These are phyloP conservation scores for Alternaria conjuncta DNA, from an alignment of 2,329 filamentous ascomycete species.

Conservation along the genomic window DNA sequence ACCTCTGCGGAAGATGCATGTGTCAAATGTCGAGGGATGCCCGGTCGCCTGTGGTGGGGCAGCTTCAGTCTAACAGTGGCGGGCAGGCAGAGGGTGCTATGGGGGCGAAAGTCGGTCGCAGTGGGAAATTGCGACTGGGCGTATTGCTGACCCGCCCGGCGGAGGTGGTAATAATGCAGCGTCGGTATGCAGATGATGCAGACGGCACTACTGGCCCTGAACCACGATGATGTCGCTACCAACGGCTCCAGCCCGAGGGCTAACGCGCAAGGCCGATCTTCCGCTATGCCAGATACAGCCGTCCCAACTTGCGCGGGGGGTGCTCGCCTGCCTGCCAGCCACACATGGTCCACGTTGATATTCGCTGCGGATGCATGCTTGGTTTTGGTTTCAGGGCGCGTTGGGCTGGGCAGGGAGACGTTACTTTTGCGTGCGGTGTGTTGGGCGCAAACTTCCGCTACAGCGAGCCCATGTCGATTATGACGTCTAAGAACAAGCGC, in stretches of 20 bases:
- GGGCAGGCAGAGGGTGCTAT: neutral
- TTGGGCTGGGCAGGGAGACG: neutral
- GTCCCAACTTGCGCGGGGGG: neutral
- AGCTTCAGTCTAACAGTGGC: neutral
- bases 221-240: constrained; percentile 17
- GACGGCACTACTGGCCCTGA: neutral
- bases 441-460: neutral
- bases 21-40: constrained; percentile 12
- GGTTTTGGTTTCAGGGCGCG: neutral
- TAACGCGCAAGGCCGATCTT: constrained; percentile 10
- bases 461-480: neutral
- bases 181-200: neutral
- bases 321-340: neutral
- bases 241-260: neutral
- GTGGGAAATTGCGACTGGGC: neutral
- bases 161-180: neutral
- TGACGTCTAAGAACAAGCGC: constrained; percentile 13
- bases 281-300: constrained; percentile 13
- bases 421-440: neutral
- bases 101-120: neutral
- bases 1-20: constrained; percentile 13
- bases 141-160: neutral
- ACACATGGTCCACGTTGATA: neutral
- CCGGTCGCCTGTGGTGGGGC: constrained; percentile 15
- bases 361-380: neutral